Conservation (phyloP, 2,329 filamentous ascomycete genomes). For the Pseudogymnoascus sp. region DNA sequence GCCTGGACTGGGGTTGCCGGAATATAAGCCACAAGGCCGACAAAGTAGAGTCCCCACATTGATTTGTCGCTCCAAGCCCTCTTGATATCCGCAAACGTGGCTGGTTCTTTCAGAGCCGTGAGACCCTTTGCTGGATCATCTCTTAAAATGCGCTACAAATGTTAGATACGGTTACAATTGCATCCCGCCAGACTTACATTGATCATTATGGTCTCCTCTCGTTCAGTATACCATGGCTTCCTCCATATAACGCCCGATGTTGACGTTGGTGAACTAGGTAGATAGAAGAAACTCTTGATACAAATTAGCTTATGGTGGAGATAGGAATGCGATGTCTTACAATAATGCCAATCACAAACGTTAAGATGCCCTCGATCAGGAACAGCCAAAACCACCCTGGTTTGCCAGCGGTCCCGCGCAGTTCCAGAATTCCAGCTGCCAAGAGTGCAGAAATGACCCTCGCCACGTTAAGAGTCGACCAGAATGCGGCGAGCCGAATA, state of each 20-base stretch:
- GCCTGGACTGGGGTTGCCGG: slow-evolving; percentile 38
- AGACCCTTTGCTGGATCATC: slow-evolving; percentile 47
- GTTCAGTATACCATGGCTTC: slow-evolving; percentile 57
- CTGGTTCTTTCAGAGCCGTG: slow-evolving; percentile 36
- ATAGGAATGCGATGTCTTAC: slow-evolving; percentile 16
- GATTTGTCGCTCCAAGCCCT: slow-evolving; percentile 37
- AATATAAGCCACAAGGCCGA: slow-evolving; percentile 41
- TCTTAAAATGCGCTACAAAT: slow-evolving; percentile 34
- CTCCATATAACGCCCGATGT: slow-evolving; percentile 54
- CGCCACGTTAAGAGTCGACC: slow-evolving; percentile 41
- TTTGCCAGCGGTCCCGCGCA: slow-evolving; percentile 39
- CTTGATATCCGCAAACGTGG: slow-evolving; percentile 35
- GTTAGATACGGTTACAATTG: neutral
- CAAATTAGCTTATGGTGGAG: neutral
- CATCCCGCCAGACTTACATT: slow-evolving; percentile 32
- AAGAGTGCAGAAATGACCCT: slow-evolving; percentile 40
- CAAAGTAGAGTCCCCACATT: slow-evolving; percentile 42
- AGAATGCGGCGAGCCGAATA: slow-evolving; percentile 59
- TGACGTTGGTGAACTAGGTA: slow-evolving; percentile 55
- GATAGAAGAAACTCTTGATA: slow-evolving; percentile 43
- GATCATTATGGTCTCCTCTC: slow-evolving; percentile 61
- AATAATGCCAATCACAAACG: slow-evolving; percentile 40
- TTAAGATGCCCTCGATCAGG: slow-evolving; percentile 35
- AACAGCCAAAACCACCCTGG: slow-evolving; percentile 50
- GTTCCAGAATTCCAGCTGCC: slow-evolving; percentile 39